These are phyloP conservation scores for Inga leiocalycina DNA, from an alignment of 306 rosid genomes.

Conservation along the genomic window DNA sequence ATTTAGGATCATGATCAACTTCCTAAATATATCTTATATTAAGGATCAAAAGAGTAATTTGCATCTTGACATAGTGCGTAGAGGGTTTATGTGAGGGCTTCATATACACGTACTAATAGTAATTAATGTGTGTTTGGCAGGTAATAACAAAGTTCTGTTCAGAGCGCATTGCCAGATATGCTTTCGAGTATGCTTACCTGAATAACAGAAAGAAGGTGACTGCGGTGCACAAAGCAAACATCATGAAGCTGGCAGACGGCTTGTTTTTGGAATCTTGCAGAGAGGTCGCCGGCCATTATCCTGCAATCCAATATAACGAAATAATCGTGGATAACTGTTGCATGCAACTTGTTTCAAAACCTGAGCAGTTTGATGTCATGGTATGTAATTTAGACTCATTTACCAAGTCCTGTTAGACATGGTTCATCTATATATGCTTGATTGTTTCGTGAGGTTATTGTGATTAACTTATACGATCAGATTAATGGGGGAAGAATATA, in stretches of 20 bases:
- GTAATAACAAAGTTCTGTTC: slow-evolving; percentile 95
- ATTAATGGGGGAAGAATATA: no score
- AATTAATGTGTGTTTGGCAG: slow-evolving; percentile 49
- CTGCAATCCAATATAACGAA: slow-evolving; percentile 71
- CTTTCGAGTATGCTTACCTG: slow-evolving; percentile 88
- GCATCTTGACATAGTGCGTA: no score
- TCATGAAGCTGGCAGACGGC: slow-evolving; percentile 93
- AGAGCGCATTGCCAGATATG: slow-evolving; percentile 82
- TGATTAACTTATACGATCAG: no score
- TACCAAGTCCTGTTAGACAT: no score
- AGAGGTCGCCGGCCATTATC: slow-evolving; percentile 72
- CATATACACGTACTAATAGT: no score
- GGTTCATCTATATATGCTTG: no score
- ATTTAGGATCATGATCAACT: no score
- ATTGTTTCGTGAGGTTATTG: no score
- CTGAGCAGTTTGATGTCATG: slow-evolving; percentile 96
- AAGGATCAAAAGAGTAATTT: no score
- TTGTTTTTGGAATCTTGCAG: slow-evolving; percentile 86
- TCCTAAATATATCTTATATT: no score
- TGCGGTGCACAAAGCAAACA: slow-evolving; percentile 97
- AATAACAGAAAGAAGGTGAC: slow-evolving; percentile 94
- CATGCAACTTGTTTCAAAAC: slow-evolving; percentile 93
- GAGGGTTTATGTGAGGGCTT: no score
- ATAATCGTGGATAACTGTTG: slow-evolving; percentile 91
- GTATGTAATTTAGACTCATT: slow-evolving; percentile 33